A percentile compares a stretch with the other conserved stretches of the same genome.
Evolutionary conservation across 2,329 filamentous ascomycete genomes (phyloP).

Genomic region (Colletotrichum spinosum): DNA sequence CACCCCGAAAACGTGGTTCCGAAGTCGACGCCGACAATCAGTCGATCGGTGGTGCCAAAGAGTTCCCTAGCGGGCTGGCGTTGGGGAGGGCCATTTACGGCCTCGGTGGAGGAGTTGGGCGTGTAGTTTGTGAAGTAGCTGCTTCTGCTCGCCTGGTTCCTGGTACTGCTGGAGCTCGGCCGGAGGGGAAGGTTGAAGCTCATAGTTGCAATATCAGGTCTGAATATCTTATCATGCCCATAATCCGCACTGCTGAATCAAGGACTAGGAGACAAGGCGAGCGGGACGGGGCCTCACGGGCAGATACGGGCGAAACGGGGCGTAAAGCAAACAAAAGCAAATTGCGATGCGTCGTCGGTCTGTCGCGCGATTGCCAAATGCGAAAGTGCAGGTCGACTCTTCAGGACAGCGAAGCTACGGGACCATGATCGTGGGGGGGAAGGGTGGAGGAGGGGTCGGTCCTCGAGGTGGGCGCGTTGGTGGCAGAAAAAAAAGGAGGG

Average conservation of each 20-base stretch:
- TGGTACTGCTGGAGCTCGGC: constrained; percentile 57
- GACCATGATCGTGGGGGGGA: constrained; percentile 35
- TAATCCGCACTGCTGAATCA: constrained; percentile 24
- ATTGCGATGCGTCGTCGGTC: neutral
- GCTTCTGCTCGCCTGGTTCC: constrained; percentile 67
- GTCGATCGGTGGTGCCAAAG: constrained; percentile 66
- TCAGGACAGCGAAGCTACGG: constrained; percentile 34
- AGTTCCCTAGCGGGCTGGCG: constrained; percentile 66
- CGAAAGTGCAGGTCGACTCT: constrained; percentile 27
- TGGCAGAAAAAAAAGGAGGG: constrained; percentile 29
- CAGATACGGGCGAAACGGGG: neutral
- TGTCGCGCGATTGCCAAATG: constrained; percentile 14
- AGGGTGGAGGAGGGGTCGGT: constrained; percentile 33
- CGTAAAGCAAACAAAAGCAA: neutral
- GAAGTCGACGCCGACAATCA: constrained; percentile 85
- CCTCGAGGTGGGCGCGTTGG: constrained; percentile 25
- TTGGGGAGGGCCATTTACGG: constrained; percentile 71
- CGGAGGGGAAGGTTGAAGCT: constrained; percentile 65
- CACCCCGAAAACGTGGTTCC: constrained; percentile 86
- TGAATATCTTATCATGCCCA: constrained; percentile 32
- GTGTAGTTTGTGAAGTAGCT: constrained; percentile 68
- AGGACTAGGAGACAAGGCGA: constrained; percentile 19
- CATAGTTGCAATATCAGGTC: constrained; percentile 49
- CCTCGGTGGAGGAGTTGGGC: constrained; percentile 68
- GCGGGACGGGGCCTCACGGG: constrained; percentile 31